Evolutionary conservation across 2,329 filamentous ascomycete species (phyloP).

Genomic region (Aureobasidium subglaciale): DNA sequence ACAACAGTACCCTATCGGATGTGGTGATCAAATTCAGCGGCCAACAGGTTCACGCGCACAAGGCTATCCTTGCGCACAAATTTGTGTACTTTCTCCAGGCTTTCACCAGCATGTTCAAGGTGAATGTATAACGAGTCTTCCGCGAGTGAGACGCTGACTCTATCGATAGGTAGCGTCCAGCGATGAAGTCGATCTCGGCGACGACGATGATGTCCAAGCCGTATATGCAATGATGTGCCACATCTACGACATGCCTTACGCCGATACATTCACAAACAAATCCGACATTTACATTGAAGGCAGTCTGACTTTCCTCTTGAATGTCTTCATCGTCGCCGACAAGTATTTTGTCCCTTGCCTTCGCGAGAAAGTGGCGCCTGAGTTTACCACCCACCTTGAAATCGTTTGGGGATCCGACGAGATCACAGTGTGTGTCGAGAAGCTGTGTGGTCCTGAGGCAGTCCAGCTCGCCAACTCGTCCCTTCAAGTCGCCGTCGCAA

Average conservation of each 20-base stretch:
- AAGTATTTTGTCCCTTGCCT: conserved; percentile 17
- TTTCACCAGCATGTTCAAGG: neutral
- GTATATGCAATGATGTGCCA: neutral
- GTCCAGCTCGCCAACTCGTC: neutral
- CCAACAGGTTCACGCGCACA: neutral
- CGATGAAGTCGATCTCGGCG: neutral
- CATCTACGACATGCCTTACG: neutral
- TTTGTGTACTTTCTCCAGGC: neutral
- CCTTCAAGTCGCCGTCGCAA: neutral
- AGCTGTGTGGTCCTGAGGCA: neutral
- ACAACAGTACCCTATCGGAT: neutral
- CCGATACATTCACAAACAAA: neutral
- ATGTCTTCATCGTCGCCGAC: conserved; percentile 17
- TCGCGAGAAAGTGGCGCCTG: neutral
- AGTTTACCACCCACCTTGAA: neutral
- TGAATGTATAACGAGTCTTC: neutral
- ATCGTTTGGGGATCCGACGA: neutral
- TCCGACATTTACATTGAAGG: neutral
- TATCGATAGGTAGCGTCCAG: neutral
- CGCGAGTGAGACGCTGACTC: neutral
- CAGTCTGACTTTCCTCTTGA: neutral
- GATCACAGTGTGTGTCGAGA: neutral
- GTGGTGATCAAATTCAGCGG: neutral
- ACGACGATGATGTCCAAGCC: neutral
- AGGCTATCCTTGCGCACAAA: neutral